Base-by-base conservation (phyloP, 2,329 filamentous ascomycete species). In the Chrysoporthe puriensis region DNA sequence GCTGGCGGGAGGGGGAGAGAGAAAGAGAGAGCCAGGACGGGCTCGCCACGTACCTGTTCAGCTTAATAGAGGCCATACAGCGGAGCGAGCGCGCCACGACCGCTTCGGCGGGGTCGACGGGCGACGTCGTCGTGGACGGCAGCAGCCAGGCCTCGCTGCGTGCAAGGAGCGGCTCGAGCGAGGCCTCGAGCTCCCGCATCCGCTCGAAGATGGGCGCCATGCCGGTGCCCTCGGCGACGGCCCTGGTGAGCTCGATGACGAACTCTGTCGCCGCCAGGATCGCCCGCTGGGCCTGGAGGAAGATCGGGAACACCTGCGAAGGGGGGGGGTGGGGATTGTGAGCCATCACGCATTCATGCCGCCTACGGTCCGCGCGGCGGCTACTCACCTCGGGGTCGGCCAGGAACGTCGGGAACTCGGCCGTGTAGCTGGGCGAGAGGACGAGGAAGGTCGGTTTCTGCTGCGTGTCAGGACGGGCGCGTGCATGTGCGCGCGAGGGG, bases 241-340 rank as follows among this genome's bases (percentile, higher is more conserved):
- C 76, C 64, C 80, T 78, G 70, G 83, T 83, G 26, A 84, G 77
- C 64, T 84, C 80, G 36, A 82, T 81, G 13, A 83, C 81, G 67
- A 84, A 84, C 67, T 82, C 78, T 1, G 82, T 83, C 2, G 82
- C 79, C 1, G 79, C 77, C 1, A 84, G 72, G 54, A 85, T 84
- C 4, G 81, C 78, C 70, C 83, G 81, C 67, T 85, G 83, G 1
- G 82, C 77, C 73, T 82, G 78, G 21, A 85, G 77, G 54, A 82
- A 83, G 2, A 79, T 71, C 2, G 78, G 68, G 73, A 79, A 84
- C 5, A 81, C 80, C 81, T 82, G 44, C 62, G 67, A 62, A 50
- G 52, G 57, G 48, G 18, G 50, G n/a, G 9, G 26, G 50, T 21
- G 18, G 11, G n/a, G 34, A 36, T 21, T 26, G 11, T 11, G 48